phyloP scores from a whole-genome alignment of 768 basidiomycete species.

The Lactarius indigo region DNA sequence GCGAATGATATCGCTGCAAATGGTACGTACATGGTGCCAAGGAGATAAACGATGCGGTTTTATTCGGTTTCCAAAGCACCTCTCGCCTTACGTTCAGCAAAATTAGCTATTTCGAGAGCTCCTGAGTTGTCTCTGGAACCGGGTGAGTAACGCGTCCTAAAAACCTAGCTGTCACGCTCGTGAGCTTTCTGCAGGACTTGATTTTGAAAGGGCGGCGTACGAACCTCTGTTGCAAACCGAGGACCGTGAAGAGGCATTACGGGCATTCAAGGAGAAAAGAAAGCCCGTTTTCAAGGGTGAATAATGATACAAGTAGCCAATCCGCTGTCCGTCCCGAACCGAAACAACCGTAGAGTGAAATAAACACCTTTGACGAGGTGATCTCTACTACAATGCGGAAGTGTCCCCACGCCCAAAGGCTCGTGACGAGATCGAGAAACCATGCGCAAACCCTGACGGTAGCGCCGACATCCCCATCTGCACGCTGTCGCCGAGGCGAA shows the following conservation, averaged over 20 bases:
- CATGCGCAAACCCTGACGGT: conserved; percentile 49
- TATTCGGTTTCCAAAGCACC: conserved; percentile 52
- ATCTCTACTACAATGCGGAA: conserved; percentile 1
- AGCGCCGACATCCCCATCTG: conserved; percentile 55
- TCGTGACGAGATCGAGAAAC: conserved; percentile 48
- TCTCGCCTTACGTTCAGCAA: conserved; percentile 82
- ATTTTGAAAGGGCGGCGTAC: conserved; percentile 85
- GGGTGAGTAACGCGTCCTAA: conserved; percentile 39
- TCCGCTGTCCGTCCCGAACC: neutral
- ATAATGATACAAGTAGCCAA: conserved; percentile 35
- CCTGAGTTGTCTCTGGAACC: conserved; percentile 75
- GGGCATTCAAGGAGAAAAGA: conserved; percentile 85
- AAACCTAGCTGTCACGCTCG: neutral
- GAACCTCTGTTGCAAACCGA: conserved; percentile 69
- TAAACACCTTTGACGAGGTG: neutral
- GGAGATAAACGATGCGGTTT: neutral
- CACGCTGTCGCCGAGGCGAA: conserved; percentile 55
- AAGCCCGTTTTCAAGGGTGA: conserved; percentile 77
- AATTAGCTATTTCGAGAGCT: conserved; percentile 78
- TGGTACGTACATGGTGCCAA: conserved; percentile 41
- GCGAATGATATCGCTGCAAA: conserved; percentile 65
- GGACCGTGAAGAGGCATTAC: conserved; percentile 80
- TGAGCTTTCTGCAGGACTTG: conserved; percentile 54
- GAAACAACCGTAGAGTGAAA: neutral
- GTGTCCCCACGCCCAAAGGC: conserved; percentile 35